Base-by-base conservation (phyloP, 164 flowering plant species). In the Umbellularia californica region DNA sequence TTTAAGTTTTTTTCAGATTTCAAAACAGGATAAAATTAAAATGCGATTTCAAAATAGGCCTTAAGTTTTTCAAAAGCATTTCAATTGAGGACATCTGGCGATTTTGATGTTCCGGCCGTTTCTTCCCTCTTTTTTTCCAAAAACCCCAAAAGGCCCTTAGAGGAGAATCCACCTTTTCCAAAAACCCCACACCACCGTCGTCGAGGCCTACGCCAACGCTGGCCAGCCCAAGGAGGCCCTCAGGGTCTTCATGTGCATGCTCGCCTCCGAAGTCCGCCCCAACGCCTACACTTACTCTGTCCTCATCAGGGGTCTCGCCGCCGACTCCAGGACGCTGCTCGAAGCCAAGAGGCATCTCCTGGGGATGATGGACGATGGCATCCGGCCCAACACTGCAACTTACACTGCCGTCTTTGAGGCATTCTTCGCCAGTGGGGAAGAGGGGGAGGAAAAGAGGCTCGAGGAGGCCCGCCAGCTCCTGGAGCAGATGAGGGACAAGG, bases 161-260 rank as follows among this genome's bases (percentile, higher is more conserved):
- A n/a, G n/a, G n/a, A n/a, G n/a, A n/a, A n/a, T n/a, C n/a, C n/a
- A n/a, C n/a, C n/a, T n/a, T n/a, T n/a, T n/a, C n/a, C n/a, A n/a
- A n/a, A n/a, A n/a, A n/a, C n/a, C 88, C 17, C 94, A 93, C 79
- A 95, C 98, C 0, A 92, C 96, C 0, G 94, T 95, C 5, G 81
- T 95, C 17, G 94, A 93, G 79, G 95, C 92, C 25, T 95, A 93
- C 22, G 85, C 86, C 28, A 83, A 85, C 68, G 98, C 97, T 2
- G 92, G 92, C 22, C 83, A 88, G 77, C 47, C 77, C 65, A 91
- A 88, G 76, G 93, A 95, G 64, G 97, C 92, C 19, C 82, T 84
- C 30, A 88, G 79, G 81, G 87, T 83, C 41, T 91, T 79, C 74
- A 13, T 84, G 82, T 75, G 92, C 20, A 93, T 93, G 98, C 78